Evolutionary conservation across 1,284 basidiomycete species (phyloP).

Genomic region (Bothia castanella): DNA sequence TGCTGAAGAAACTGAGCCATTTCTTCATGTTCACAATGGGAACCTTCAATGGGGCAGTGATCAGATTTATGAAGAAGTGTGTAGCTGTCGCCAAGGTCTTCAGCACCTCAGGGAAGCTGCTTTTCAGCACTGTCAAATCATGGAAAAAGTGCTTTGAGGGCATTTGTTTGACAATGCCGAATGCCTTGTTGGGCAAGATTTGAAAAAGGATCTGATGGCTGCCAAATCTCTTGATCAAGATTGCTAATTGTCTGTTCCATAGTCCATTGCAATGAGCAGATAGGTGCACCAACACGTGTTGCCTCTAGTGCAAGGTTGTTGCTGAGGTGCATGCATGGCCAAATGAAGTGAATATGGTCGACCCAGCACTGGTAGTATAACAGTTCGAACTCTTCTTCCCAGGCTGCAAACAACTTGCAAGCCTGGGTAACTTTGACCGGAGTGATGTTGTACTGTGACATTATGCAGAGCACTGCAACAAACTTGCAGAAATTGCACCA

Average conservation of each 20-base stretch:
- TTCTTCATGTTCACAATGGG: conserved; percentile 10
- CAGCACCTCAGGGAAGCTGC: not conserved
- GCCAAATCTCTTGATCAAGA: conserved; percentile 3
- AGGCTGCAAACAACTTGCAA: not conserved
- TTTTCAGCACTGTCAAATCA: no score
- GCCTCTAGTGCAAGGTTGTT: not conserved
- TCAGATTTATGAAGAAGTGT: not conserved
- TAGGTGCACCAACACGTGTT: not conserved
- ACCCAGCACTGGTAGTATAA: not conserved
- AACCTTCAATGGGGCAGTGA: no score
- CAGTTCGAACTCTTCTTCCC: not conserved
- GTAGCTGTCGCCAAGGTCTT: conserved; percentile 4
- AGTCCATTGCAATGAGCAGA: conserved; percentile 15
- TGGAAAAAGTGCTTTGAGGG: not conserved
- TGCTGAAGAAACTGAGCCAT: conserved; percentile 10
- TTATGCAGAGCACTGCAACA: not conserved
- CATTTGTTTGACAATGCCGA: no score
- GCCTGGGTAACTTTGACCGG: not conserved
- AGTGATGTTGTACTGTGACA: not conserved
- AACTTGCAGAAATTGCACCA: conserved; percentile 10
- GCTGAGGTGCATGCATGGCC: conserved; percentile 1
- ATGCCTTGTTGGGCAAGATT: no score
- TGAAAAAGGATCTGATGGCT: not conserved
- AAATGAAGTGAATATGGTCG: not conserved
- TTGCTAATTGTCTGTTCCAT: conserved; percentile 17